Conservation (phyloP, 1,284 basidiomycete genomes). For the Trichosporon sp. region DNA sequence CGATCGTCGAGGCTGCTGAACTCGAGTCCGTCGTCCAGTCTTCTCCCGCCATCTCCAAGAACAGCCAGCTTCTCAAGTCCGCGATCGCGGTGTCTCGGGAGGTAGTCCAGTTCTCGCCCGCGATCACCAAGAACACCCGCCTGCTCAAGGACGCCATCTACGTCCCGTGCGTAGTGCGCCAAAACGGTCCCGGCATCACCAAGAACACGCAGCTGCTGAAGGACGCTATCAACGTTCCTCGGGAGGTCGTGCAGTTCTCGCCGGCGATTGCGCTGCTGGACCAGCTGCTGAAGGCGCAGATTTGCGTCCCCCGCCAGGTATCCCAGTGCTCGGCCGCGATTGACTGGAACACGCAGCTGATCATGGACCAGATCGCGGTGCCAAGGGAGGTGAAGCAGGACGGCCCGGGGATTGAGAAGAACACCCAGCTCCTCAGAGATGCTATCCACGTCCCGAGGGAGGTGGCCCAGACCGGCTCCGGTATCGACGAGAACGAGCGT, state of each 20-base stretch:
- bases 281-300: not conserved
- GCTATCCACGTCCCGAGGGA: not conserved
- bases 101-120: not conserved
- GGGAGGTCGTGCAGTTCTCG: not conserved
- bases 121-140: not conserved
- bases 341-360: not conserved
- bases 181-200: not conserved
- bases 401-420: not conserved
- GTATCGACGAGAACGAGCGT: not conserved
- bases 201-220: not conserved
- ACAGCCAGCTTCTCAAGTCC: not conserved
- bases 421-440: not conserved
- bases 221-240: not conserved
- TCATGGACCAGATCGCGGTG: not conserved
- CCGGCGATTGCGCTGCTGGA: not conserved
- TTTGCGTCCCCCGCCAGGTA: slow-evolving; percentile 1
- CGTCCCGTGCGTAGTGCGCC: not conserved
- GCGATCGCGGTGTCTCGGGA: not conserved
- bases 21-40: not conserved
- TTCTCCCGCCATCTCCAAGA: not conserved
- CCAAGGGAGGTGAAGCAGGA: not conserved
- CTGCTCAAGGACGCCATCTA: not conserved
- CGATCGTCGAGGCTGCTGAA: not conserved
- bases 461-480: not conserved
- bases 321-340: not conserved